phyloP scores from a whole-genome alignment of 176 grass and related monocot species.

The barley (Hordeum vulgare) region MorexV3_pseudomolecules_assembly NC_058522.1:532055653-532056152 shows the following conservation, averaged over 20 bases:
- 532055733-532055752: constrained; percentile 65
- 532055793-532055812: constrained; percentile 61
- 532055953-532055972: constrained; percentile 75
- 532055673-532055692: constrained; percentile 56
- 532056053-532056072: background rate
- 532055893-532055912: constrained; percentile 81
- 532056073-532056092: background rate
- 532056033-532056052: background rate
- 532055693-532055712: constrained; percentile 83
- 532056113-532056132: background rate
- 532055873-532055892: constrained; percentile 22
- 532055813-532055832: background rate
- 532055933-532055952: constrained; percentile 84
- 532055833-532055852: background rate
- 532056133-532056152: background rate
- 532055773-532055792: constrained; percentile 76
- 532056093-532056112: background rate
- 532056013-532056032: constrained; percentile 14
- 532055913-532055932: constrained; percentile 81
- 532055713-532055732: constrained; percentile 59
- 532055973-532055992: constrained; percentile 71
- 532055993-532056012: background rate
- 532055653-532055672: constrained; percentile 9
- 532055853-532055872: background rate
- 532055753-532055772: constrained; percentile 74